Evolutionary conservation across 768 basidiomycete species (phyloP).

Genomic region (Nidularia pulvinata): DNA sequence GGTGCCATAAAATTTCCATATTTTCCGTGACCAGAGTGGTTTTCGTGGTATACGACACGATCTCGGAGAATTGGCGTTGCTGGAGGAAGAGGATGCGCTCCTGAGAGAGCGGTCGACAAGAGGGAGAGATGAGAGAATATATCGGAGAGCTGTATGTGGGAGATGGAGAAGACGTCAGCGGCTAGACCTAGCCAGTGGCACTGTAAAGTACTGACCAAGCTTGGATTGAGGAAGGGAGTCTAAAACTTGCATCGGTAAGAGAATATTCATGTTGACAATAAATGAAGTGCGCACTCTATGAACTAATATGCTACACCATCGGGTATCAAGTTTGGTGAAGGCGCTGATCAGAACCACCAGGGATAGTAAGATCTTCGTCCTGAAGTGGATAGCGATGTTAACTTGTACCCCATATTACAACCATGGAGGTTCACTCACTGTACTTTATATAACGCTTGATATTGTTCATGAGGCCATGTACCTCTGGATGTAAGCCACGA

Average conservation of each 20-base stretch:
- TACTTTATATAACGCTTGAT: conserved; percentile 23
- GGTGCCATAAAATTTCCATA: not conserved
- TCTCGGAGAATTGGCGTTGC: conserved; percentile 38
- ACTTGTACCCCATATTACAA: not conserved
- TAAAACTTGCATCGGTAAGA: conserved; percentile 5
- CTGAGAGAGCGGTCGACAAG: conserved; percentile 31
- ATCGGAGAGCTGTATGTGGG: conserved; percentile 32
- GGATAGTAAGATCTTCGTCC: conserved; percentile 25
- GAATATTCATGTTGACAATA: not conserved
- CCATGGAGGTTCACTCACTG: conserved; percentile 19
- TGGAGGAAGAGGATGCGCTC: conserved; percentile 31
- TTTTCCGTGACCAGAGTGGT: conserved; percentile 14
- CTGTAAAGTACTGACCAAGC: conserved; percentile 26
- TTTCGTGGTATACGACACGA: conserved; percentile 41
- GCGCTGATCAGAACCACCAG: conserved; percentile 34
- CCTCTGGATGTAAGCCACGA: conserved; percentile 20
- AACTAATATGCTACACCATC: conserved; percentile 42
- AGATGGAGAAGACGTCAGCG: not conserved
- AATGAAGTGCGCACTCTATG: conserved; percentile 25
- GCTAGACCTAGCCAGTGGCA: not conserved
- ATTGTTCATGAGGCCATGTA: conserved; percentile 37
- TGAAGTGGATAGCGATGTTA: conserved; percentile 2
- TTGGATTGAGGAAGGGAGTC: conserved; percentile 46
- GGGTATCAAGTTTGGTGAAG: conserved; percentile 35
- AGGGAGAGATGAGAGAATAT: conserved; percentile 39